Conservation (phyloP, 768 basidiomycete species). For the Lentinula sp. region DNA sequence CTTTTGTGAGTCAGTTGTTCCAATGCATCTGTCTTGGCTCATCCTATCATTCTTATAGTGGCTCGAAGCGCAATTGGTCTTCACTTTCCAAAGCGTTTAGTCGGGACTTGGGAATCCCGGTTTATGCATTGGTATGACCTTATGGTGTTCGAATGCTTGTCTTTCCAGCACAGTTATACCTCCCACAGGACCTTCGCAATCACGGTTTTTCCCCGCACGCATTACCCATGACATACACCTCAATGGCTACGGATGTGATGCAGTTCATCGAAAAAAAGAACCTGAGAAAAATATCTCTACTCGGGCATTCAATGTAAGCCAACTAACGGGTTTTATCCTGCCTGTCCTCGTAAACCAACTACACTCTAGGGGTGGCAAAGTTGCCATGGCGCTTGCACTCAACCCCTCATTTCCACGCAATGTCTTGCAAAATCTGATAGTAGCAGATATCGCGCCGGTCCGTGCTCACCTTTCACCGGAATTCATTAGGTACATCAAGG, state of each 20-base stretch:
- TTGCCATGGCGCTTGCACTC: slow-evolving; percentile 51
- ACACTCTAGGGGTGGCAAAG: slow-evolving; percentile 55
- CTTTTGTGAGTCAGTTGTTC: slow-evolving; percentile 42
- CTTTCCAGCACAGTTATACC: not conserved
- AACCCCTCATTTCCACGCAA: slow-evolving; percentile 22
- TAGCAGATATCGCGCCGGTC: slow-evolving; percentile 64
- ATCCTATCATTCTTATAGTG: slow-evolving; percentile 34
- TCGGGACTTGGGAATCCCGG: slow-evolving; percentile 54
- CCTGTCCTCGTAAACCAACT: not conserved
- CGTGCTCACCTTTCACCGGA: slow-evolving; percentile 42
- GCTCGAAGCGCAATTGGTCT: slow-evolving; percentile 86
- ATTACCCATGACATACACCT: slow-evolving; percentile 64
- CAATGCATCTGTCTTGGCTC: not conserved
- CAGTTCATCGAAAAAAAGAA: slow-evolving; percentile 53
- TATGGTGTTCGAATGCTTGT: not conserved
- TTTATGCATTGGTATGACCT: slow-evolving; percentile 63
- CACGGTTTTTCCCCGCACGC: slow-evolving; percentile 80
- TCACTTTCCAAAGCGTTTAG: slow-evolving; percentile 74
- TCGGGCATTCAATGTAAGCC: slow-evolving; percentile 88
- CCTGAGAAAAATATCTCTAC: slow-evolving; percentile 58
- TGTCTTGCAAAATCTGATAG: slow-evolving; percentile 40
- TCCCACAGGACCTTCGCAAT: slow-evolving; percentile 74
- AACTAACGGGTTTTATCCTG: not conserved
- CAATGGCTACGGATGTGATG: slow-evolving; percentile 77
- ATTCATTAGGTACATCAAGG: slow-evolving; percentile 48